phyloP scores from a whole-genome alignment of 176 grass and related monocot species.

The Cenchrus fungigraminus region DNA sequence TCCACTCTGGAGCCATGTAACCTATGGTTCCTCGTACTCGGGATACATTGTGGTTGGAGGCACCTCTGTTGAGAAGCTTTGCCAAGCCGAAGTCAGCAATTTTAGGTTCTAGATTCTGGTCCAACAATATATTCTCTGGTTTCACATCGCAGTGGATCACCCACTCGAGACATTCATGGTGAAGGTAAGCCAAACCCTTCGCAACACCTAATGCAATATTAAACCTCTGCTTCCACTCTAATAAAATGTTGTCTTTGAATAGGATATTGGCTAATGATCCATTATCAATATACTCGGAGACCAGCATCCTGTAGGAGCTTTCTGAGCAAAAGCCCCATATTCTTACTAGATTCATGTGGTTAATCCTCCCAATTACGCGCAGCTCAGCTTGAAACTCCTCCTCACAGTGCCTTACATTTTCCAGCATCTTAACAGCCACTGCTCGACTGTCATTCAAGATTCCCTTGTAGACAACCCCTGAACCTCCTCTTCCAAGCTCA shows the following conservation, averaged over 20 bases:
- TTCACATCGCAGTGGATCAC: slow-evolving; percentile 35
- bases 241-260: slow-evolving; percentile 4
- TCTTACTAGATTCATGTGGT: slow-evolving; percentile 31
- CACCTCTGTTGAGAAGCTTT: slow-evolving; percentile 8
- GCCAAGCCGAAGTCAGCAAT: not conserved
- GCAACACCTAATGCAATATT: slow-evolving; percentile 7
- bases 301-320: slow-evolving; percentile 19
- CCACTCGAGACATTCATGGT: slow-evolving; percentile 31
- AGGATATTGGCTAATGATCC: slow-evolving; percentile 29
- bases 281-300: slow-evolving; percentile 13
- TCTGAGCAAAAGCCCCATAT: slow-evolving; percentile 28
- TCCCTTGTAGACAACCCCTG: slow-evolving; percentile 20
- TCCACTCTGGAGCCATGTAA: slow-evolving; percentile 9
- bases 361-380: slow-evolving; percentile 22
- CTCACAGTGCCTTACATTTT: slow-evolving; percentile 20
- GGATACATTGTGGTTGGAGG: not conserved
- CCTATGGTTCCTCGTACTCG: not conserved
- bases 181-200: slow-evolving; percentile 28
- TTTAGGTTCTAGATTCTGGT: not conserved
- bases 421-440: slow-evolving; percentile 32
- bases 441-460: not conserved
- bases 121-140: slow-evolving; percentile 31
- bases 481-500: slow-evolving; percentile 33
- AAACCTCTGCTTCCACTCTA: slow-evolving; percentile 22
- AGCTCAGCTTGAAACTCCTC: slow-evolving; percentile 29